Evolutionary conservation across 2,329 filamentous ascomycete species (phyloP).

Genomic region (Chaetomium olivaceum): DNA sequence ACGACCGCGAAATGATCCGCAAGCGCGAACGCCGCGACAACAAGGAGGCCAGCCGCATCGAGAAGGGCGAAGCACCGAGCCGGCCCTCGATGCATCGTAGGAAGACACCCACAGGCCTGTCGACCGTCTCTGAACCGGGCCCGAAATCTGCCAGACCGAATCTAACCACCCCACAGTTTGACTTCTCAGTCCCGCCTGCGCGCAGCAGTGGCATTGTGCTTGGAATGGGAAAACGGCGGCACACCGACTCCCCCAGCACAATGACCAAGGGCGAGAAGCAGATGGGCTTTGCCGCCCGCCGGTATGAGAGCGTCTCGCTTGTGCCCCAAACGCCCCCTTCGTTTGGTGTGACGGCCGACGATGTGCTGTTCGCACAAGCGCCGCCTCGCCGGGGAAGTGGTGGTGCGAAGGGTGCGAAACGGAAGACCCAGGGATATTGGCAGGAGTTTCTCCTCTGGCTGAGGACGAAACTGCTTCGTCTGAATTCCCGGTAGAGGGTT

Average conservation of each 20-base stretch:
- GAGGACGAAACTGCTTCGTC: constrained; percentile 55
- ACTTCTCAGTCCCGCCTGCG: background rate
- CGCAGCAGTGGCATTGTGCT: background rate
- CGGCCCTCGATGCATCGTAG: constrained; percentile 16
- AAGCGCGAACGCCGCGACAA: constrained; percentile 60
- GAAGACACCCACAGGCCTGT: constrained; percentile 30
- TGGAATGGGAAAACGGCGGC: constrained; percentile 16
- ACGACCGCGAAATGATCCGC: constrained; percentile 58
- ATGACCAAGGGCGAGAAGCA: constrained; percentile 45
- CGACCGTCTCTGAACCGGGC: constrained; percentile 20
- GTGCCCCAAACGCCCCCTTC: constrained; percentile 30
- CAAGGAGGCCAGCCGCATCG: constrained; percentile 55
- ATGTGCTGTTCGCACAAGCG: constrained; percentile 46
- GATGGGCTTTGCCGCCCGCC: constrained; percentile 46
- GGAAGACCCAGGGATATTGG: constrained; percentile 63
- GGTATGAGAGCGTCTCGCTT: constrained; percentile 47
- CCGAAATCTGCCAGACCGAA: background rate
- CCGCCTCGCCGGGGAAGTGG: constrained; percentile 46
- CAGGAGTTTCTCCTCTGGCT: constrained; percentile 65
- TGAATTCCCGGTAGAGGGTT: constrained; percentile 35
- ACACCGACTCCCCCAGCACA: constrained; percentile 20
- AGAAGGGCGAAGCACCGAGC: constrained; percentile 44
- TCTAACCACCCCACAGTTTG: background rate
- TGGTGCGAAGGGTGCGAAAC: constrained; percentile 57
- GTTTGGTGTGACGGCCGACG: constrained; percentile 43